Conservation (phyloP, 805 yeast genomes). For the Monosporozyma aquatica region DNA sequence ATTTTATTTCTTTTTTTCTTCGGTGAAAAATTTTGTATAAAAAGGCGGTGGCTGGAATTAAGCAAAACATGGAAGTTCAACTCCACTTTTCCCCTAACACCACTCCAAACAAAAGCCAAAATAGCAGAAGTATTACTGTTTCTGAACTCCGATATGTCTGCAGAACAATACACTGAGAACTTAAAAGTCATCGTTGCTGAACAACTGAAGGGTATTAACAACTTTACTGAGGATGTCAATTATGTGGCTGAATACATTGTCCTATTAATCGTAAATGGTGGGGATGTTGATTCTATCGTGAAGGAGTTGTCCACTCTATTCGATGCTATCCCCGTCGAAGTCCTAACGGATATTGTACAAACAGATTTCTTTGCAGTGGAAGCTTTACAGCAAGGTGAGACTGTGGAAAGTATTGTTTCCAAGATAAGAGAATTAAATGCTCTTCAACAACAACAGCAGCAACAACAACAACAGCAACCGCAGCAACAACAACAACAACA, state of each 20-base stretch:
- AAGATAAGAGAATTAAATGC: constrained; percentile 22
- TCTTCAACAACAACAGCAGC: constrained; percentile 4
- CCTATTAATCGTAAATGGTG: constrained; percentile 61
- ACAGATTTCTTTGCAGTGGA: constrained; percentile 50
- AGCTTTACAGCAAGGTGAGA: constrained; percentile 31
- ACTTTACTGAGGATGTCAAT: constrained; percentile 42
- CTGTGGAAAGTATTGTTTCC: constrained; percentile 24
- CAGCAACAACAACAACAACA: constrained; percentile 11
- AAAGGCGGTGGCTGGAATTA: not conserved
- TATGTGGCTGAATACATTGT: constrained; percentile 69
- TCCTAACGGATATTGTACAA: constrained; percentile 48
- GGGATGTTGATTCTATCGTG: constrained; percentile 50
- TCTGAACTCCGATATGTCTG: too few relatives aligned
- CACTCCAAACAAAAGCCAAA: not conserved
- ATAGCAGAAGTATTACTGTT: too few relatives aligned
- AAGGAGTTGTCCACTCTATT: constrained; percentile 53
- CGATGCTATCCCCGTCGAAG: constrained; percentile 51
- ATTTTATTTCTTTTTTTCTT: not conserved
- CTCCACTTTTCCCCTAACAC: not conserved
- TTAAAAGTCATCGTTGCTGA: constrained; percentile 37
- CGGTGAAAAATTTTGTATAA: not conserved
- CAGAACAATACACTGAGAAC: constrained; percentile 29
- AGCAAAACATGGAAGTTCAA: not conserved
- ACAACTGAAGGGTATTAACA: constrained; percentile 33
- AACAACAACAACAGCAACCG: constrained; percentile 8